Base-by-base conservation (phyloP, 2,329 filamentous ascomycete genomes). In the Cladosporium sp. region DNA sequence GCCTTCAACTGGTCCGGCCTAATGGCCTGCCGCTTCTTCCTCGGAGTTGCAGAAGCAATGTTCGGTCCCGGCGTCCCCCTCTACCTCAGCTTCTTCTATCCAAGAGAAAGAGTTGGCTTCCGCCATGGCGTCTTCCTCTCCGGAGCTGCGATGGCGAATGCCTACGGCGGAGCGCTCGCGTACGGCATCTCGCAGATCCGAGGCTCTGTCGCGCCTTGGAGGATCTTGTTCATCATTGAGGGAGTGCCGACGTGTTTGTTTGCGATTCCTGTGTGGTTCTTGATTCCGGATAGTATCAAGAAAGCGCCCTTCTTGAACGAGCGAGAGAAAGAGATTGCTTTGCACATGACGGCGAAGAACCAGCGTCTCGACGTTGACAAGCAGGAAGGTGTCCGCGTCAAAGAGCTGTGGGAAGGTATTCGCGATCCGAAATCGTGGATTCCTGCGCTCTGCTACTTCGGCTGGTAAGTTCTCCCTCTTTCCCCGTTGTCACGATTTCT, bases 61-160 rank as follows among this genome's bases (percentile, higher is more conserved):
- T 72, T 68, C 55, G 70, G 70, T 3, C 70, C 69, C 1, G 84
- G 84, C 2, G 78, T 86, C 0, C 83, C 84, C 0, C 83, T 85
- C 59, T 86, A 84, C 60, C 70, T 87, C n/a, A 84, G 82, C 0
- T 81, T 83, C 64, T 86, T 85, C 72, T 87, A 86, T 64, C 76
- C 81, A 7, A 74, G 83, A 13, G 74, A 81, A 35, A 80, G 82
- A 62, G 70, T 85, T 12, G 83, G 83, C 32, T 73, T 84, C 28
- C 74, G 83, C 3, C 78, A 78, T 52, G 83, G 82, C 2, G 67
- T 85, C 20, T 86, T 84, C 61, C 60, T 77, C 22, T 68, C 68
- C 10, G 74, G 74, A 3, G 84, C 85, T 0, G 85, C 86, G 1
- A 79, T 96, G 3, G 90, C 91, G 1, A 94, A 90, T 40, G 87